Conservation (phyloP, 257 asterid genomes). For the Ilex aquifolium region DNA sequence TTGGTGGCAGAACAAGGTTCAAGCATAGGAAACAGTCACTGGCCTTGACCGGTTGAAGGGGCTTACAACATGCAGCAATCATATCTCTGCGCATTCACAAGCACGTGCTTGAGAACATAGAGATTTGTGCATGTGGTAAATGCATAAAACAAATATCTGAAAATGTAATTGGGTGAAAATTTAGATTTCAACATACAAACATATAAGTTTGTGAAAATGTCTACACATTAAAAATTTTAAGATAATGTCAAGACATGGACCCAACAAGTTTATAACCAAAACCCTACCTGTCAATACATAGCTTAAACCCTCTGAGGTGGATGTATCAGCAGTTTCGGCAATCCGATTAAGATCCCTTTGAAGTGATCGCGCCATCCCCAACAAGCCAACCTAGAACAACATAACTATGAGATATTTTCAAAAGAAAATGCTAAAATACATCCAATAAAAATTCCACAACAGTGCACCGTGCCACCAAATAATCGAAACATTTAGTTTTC, state of each 20-base stretch:
- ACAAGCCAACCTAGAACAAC: constrained; percentile 61
- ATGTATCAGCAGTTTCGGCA: constrained; percentile 90
- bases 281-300: constrained; percentile 82
- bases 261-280: constrained; percentile 3
- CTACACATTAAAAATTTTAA: background rate
- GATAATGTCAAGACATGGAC: constrained; percentile 6
- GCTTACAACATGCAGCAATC: background rate
- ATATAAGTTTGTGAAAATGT: background rate
- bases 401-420: background rate
- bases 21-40: background rate
- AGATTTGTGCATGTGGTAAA: no score
- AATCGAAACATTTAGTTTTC: no score
- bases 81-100: no score
- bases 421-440: background rate
- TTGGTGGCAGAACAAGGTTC: background rate
- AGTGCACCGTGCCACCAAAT: background rate
- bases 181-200: no score
- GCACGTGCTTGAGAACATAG: no score
- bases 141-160: no score
- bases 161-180: no score
- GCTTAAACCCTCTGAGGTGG: constrained; percentile 83
- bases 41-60: no score
- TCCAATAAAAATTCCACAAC: background rate
- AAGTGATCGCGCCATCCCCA: constrained; percentile 87
- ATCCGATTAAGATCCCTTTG: constrained; percentile 85